phyloP scores from a whole-genome alignment of 1,284 basidiomycete species.

The Earliella scabrosa region DNA sequence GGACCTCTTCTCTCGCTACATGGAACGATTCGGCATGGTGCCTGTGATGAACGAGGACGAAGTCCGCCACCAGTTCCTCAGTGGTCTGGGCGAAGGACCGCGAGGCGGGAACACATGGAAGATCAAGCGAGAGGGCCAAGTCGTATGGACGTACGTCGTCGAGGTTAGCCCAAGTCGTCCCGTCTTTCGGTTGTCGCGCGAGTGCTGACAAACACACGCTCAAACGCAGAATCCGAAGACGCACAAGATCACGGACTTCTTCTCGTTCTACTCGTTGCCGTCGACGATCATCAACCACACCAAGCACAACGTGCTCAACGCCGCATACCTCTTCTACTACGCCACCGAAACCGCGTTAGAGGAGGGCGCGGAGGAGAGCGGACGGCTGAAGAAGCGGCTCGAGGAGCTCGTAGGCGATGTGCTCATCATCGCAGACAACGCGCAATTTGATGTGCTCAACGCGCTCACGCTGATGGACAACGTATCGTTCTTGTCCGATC shows the following conservation, averaged over 20 bases:
- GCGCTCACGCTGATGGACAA: conserved; percentile 97
- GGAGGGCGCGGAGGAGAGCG: conserved; percentile 60
- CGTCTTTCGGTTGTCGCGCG: not conserved
- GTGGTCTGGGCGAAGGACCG: conserved; percentile 76
- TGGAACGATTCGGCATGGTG: conserved; percentile 86
- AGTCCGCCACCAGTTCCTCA: conserved; percentile 86
- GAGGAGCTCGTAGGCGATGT: conserved; percentile 78
- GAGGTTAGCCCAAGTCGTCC: conserved; percentile 60
- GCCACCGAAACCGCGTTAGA: conserved; percentile 71
- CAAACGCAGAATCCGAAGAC: conserved; percentile 73
- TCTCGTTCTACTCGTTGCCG: conserved; percentile 97
- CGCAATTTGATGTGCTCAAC: conserved; percentile 96
- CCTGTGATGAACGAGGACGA: conserved; percentile 85
- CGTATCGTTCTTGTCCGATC: conserved; percentile 77
- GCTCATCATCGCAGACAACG: conserved; percentile 79
- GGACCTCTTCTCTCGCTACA: conserved; percentile 79
- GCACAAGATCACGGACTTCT: conserved; percentile 90
- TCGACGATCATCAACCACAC: conserved; percentile 82
- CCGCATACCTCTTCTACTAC: conserved; percentile 95
- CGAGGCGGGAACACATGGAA: conserved; percentile 36
- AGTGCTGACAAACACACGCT: not conserved
- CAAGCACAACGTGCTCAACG: conserved; percentile 74
- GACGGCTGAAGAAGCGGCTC: conserved; percentile 72
- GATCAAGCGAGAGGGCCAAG: conserved; percentile 74
- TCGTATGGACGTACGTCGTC: conserved; percentile 96